phyloP scores from a whole-genome alignment of 1,284 basidiomycete species.

The Grifola frondosa region DNA sequence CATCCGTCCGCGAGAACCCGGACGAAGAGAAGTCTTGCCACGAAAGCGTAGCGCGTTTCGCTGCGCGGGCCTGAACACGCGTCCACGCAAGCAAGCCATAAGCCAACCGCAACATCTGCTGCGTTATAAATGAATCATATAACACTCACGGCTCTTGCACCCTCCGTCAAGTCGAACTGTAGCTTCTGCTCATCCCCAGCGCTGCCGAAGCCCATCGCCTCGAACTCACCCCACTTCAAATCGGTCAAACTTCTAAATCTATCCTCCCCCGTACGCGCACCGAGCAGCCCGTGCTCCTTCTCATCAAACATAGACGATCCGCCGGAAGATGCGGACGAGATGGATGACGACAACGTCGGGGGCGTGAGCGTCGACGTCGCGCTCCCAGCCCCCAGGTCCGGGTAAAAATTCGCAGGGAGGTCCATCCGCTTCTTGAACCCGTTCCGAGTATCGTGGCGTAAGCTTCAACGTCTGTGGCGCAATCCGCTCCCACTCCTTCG shows the following conservation, averaged over 20 bases:
- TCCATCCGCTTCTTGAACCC: slow-evolving; percentile 72
- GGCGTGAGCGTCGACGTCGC: slow-evolving; percentile 23
- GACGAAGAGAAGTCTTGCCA: slow-evolving; percentile 85
- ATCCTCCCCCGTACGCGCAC: slow-evolving; percentile 49
- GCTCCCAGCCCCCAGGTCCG: slow-evolving; percentile 40
- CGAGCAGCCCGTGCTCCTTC: slow-evolving; percentile 30
- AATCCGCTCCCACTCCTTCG: slow-evolving; percentile 75
- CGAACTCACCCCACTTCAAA: slow-evolving; percentile 87
- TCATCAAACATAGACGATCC: slow-evolving; percentile 34
- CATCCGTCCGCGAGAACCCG: slow-evolving; percentile 78
- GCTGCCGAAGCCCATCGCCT: slow-evolving; percentile 73
- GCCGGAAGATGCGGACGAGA: slow-evolving; percentile 32
- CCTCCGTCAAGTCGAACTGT: slow-evolving; percentile 85
- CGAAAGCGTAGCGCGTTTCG: slow-evolving; percentile 76
- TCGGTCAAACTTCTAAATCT: slow-evolving; percentile 80
- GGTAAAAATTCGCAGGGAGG: slow-evolving; percentile 56
- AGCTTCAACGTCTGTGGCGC: slow-evolving; percentile 56
- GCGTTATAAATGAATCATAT: neutral
- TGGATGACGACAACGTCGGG: slow-evolving; percentile 29
- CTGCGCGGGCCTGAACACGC: slow-evolving; percentile 53
- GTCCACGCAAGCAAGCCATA: slow-evolving; percentile 1
- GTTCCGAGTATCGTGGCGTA: slow-evolving; percentile 63
- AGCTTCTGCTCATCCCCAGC: slow-evolving; percentile 63
- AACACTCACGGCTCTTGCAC: slow-evolving; percentile 70
- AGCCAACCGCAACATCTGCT: neutral